phyloP scores from a whole-genome alignment of 345 rosid species.

The Odontarrhena argentea region DNA sequence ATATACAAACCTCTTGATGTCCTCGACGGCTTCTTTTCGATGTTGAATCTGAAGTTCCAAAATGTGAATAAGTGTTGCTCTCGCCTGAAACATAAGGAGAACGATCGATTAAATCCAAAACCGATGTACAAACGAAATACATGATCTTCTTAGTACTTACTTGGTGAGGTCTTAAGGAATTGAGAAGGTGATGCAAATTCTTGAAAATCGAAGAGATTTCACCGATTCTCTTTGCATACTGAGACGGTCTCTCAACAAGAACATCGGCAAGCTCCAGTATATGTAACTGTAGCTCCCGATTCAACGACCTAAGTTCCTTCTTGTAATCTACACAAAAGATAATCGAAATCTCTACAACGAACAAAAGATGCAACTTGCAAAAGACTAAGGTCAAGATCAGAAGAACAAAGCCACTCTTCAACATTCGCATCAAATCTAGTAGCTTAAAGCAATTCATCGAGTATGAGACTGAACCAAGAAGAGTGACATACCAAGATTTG shows the following conservation, averaged over 20 bases:
- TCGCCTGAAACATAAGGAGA: conserved; percentile 53
- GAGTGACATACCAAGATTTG: no score
- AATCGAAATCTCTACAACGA: background rate
- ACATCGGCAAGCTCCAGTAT: conserved; percentile 92
- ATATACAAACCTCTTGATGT: conserved; percentile 71
- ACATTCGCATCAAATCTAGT: no score
- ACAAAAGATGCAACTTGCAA: conserved; percentile 7
- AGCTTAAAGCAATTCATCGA: no score
- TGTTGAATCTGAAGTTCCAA: conserved; percentile 86
- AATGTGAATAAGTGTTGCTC: conserved; percentile 91
- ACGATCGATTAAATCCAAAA: background rate
- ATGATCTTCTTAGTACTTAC: conserved; percentile 36
- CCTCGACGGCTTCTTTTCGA: conserved; percentile 89
- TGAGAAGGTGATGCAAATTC: conserved; percentile 95
- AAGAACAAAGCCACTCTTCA: background rate
- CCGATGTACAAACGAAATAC: background rate
- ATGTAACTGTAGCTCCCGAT: conserved; percentile 87
- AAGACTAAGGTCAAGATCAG: conserved; percentile 1
- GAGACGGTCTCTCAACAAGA: conserved; percentile 94
- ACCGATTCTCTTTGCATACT: conserved; percentile 90
- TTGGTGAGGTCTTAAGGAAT: conserved; percentile 95
- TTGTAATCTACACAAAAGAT: conserved; percentile 62
- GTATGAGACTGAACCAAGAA: no score
- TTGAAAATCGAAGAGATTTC: conserved; percentile 88
- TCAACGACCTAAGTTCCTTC: conserved; percentile 73